Base-by-base conservation (phyloP, 768 basidiomycete species). In the Boletus eberwhitei region DNA sequence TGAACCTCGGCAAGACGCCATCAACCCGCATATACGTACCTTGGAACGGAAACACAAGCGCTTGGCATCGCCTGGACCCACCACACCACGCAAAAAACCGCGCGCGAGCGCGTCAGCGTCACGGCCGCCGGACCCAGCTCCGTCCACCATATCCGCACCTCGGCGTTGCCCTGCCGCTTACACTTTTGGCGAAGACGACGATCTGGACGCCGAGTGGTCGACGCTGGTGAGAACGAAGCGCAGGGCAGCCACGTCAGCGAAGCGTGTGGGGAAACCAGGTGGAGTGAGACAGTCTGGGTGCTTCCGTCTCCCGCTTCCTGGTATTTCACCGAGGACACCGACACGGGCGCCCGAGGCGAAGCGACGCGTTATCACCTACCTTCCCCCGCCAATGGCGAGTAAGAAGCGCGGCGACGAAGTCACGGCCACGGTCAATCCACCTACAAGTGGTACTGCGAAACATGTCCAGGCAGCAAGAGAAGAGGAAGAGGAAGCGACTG, bases 341-440 rank as follows among this genome's bases (percentile, higher is more conserved):
- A 8, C 39, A 12, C 49, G 17, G 8, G n/a, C 21, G 0, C 36
- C 42, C 8, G 46, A 50, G 9, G 50, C n/a, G 21, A 60, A 47
- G 24, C 53, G 31, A 19, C 68, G 68, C 4, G 61, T 71, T 8
- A 64, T 71, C 41, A 70, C 63, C 2, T 70, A 70, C 48, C 50
- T 71, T 1, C 68, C 68, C 2, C 68, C 68, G 5, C 68, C 65
- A 8, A 64, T 43, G 57, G 24, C 39, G 22, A 46, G 8, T 29
- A 43, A 31, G 22, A 44, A 53, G 2, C 39, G 11, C 12, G 52
- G 22, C 37, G 17, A 47, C 13, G 47, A 35, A 2, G 26, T 39
- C n/a, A 41, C 22, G n/a, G 22, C 7, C 12, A 46, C 19, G n/a
- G 21, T 21, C 17, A 52, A 39, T 19, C 44, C 17, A 26, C 21